Evolutionary conservation across 139 green algal species (phyloP).

Genomic region (Picochlorum sp.): DNA sequence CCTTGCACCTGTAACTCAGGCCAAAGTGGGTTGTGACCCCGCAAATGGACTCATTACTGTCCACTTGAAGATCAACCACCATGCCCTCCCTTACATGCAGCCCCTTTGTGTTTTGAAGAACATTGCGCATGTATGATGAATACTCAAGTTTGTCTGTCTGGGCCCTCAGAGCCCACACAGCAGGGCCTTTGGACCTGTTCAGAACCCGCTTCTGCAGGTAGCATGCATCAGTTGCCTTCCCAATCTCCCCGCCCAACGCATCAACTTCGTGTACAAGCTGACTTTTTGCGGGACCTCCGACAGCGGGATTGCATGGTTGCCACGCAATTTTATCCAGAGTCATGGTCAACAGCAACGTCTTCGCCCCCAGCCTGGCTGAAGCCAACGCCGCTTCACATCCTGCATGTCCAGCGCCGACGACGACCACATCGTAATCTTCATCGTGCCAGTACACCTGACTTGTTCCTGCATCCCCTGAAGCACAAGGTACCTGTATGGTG

Average conservation of each 20-base stretch:
- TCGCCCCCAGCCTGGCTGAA: conserved; percentile 66
- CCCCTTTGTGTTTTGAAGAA: conserved; percentile 72
- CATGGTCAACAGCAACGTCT: conserved; percentile 90
- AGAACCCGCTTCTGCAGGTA: conserved; percentile 95
- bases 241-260: conserved; percentile 91
- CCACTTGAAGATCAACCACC: conserved; percentile 75
- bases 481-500: neutral
- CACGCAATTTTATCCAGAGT: conserved; percentile 93
- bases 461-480: neutral
- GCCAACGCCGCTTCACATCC: conserved; percentile 94
- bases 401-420: conserved; percentile 92
- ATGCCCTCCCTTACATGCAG: conserved; percentile 87
- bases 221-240: conserved; percentile 81
- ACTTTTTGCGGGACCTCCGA: conserved; percentile 88
- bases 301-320: conserved; percentile 87
- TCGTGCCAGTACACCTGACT: conserved; percentile 21
- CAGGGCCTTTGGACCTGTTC: conserved; percentile 90
- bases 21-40: conserved; percentile 92
- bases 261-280: conserved; percentile 96
- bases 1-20: conserved; percentile 63
- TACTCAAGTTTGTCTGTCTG: conserved; percentile 99
- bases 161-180: conserved; percentile 92
- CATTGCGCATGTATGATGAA: conserved; percentile 47
- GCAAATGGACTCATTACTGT: conserved; percentile 74
- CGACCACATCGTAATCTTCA: conserved; percentile 89